Percentiles rank a stretch among this genome's conserved stretches.
Evolutionary conservation across 441 rosid genomes (phyloP).

Genomic region (Populus hybrid): DNA sequence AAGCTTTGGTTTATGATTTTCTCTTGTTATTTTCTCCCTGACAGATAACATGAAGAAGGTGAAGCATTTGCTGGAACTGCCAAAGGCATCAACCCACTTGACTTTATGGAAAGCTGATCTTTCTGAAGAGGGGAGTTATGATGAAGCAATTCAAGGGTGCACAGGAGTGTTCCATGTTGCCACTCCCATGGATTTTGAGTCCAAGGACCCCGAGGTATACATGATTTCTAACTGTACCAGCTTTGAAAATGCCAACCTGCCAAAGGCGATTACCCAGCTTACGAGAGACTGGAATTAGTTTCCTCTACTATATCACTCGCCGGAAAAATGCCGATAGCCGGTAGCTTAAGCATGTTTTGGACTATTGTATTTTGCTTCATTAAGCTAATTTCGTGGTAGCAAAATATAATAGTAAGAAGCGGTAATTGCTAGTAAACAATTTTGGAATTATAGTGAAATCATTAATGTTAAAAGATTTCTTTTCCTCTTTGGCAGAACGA

Average conservation of each 20-base stretch:
- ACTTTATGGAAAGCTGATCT: conserved; percentile 81
- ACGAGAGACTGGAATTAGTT: no score
- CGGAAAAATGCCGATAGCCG: no score
- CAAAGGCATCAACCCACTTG: conserved; percentile 56
- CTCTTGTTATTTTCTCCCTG: not conserved
- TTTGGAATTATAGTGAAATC: no score
- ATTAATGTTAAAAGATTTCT: not conserved
- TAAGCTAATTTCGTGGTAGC: no score
- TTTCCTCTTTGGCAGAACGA: conserved; percentile 52
- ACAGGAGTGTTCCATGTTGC: conserved; percentile 85
- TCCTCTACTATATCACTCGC: no score
- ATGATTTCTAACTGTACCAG: not conserved
- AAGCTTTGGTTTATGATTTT: not conserved
- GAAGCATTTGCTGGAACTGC: conserved; percentile 66
- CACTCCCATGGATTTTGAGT: conserved; percentile 92
- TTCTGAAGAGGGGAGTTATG: conserved; percentile 64
- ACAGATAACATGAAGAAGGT: conserved; percentile 66
- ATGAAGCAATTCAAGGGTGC: conserved; percentile 68
- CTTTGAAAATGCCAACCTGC: not conserved
- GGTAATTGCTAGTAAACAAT: not conserved
- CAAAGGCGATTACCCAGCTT: not conserved
- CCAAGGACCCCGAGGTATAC: conserved; percentile 78
- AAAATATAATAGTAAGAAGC: not conserved
- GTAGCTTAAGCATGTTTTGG: no score
- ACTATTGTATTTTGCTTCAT: no score